phyloP scores from a whole-genome alignment of 371 early-diverging fungal genomes.

The Mucor velutinosus region DNA sequence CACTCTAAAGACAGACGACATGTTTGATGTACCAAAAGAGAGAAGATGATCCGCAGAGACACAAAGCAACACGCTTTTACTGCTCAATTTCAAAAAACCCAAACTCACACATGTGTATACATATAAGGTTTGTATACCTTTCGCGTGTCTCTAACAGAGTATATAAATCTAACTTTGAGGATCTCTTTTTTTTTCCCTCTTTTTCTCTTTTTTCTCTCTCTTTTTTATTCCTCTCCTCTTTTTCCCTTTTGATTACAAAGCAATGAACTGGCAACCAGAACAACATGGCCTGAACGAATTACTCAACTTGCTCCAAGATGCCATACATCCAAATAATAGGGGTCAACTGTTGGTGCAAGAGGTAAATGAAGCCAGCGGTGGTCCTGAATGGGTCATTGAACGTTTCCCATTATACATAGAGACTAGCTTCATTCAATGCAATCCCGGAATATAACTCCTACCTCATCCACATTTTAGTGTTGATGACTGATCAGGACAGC shows the following conservation, averaged over 20 bases:
- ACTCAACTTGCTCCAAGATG: constrained; percentile 38
- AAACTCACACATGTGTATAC: too few relatives aligned
- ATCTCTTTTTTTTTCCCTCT: too few relatives aligned
- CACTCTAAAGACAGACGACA: too few relatives aligned
- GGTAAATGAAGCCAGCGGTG: constrained; percentile 12
- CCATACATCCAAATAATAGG: constrained; percentile 34
- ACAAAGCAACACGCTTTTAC: too few relatives aligned
- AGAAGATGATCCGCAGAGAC: too few relatives aligned
- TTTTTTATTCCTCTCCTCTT: not conserved
- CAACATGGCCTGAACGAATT: constrained; percentile 37
- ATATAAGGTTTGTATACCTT: too few relatives aligned
- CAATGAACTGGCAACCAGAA: constrained; percentile 48
- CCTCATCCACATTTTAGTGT: constrained; percentile 79
- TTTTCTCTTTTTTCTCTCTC: not conserved
- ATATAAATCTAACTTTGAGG: too few relatives aligned
- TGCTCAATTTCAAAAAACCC: too few relatives aligned
- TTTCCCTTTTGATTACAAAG: too few relatives aligned
- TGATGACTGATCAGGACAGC: constrained; percentile 56
- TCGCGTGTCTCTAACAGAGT: too few relatives aligned
- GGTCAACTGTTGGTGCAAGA: constrained; percentile 39
- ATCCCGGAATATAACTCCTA: constrained; percentile 89
- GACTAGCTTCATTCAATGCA: constrained; percentile 74
- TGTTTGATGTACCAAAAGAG: too few relatives aligned
- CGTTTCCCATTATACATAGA: constrained; percentile 46
- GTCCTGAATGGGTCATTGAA: not conserved